A percentile compares a stretch with the other conserved stretches of the same genome.
Conservation (phyloP, 495 filamentous ascomycete species). For the Extremus antarcticus region DNA sequence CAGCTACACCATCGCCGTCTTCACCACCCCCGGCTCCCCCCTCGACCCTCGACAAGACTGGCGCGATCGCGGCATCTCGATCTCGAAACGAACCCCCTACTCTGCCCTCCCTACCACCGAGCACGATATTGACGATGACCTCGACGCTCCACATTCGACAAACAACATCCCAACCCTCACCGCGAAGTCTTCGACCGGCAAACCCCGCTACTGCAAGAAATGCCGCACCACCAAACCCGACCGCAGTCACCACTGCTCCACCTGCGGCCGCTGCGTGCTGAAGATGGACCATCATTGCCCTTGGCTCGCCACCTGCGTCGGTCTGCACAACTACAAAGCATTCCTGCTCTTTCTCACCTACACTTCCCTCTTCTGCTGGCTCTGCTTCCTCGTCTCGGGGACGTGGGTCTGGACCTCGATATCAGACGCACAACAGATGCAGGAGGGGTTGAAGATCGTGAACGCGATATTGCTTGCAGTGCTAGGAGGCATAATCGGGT, state of each 20-base stretch:
- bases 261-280: constrained; percentile 82
- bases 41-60: constrained; percentile 33
- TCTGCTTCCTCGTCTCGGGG: constrained; percentile 60
- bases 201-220: constrained; percentile 88
- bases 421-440: constrained; percentile 39
- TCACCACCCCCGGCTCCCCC: constrained; percentile 74
- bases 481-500: constrained; percentile 76
- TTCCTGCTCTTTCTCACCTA: constrained; percentile 93
- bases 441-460: constrained; percentile 58
- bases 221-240: constrained; percentile 89
- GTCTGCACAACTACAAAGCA: constrained; percentile 86
- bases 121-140: neutral
- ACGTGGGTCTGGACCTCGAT: constrained; percentile 76
- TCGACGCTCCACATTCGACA: constrained; percentile 2
- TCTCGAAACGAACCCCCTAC: constrained; percentile 37
- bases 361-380: constrained; percentile 73
- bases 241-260: constrained; percentile 91
- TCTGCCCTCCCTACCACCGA: constrained; percentile 47
- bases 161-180: constrained; percentile 54
- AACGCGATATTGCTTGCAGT: constrained; percentile 84
- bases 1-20: constrained; percentile 84
- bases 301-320: constrained; percentile 93
- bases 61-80: neutral
- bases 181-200: constrained; percentile 72
- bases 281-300: constrained; percentile 99